Base-by-base conservation (phyloP, 1,284 basidiomycete genomes). In the Leccinum pallidistipes region DNA sequence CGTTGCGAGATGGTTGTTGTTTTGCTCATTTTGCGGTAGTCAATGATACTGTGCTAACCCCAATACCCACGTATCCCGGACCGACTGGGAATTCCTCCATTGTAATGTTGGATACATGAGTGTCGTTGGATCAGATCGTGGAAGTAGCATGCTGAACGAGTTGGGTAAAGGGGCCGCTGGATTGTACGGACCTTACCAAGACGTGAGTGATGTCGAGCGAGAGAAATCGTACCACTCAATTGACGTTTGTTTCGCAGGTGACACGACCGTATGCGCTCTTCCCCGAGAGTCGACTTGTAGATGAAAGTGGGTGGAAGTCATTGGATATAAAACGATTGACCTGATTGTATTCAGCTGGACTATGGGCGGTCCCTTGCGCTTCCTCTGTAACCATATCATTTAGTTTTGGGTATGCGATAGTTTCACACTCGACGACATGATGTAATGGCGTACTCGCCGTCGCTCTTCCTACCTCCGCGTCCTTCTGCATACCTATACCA, bases 291-390 rank as follows among this genome's bases (percentile, higher is more conserved):
- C 85, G 94, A 38, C 81, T 94, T 49, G 89, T 95, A 31, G 85
- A 88, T 64, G 65, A 75, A 12, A 72, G 81, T 83, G 67, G 64
- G 80, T 70, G 43, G 55, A 50, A 31, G 54, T 47, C 57, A 6
- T 47, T n/a, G 10, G 18, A n/a, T 43, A 12, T 59, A 21, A 27
- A 47, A 49, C 14, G 55, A 56, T 55, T 47, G 53, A 50, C 61
- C 64, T 27, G 65, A 43, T 53, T 32, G 32, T 36, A 32, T 56
- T 38, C 58, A 84, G 86, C 68, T 56, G 94, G 94, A 1, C 87
- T 88, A 73, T 96, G 92, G 90, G 91, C 84, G 8, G 78, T 94
- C 3, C 94, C 94, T 3, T 96, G 94, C 69, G 81, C 87, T 63
- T 90, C 87, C 1, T 76, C 79, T 9, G 77, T 81, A 55, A 83